These are phyloP conservation scores for Collybia mongolica DNA, from an alignment of 768 basidiomycete genomes.

Conservation along the genomic window DNA sequence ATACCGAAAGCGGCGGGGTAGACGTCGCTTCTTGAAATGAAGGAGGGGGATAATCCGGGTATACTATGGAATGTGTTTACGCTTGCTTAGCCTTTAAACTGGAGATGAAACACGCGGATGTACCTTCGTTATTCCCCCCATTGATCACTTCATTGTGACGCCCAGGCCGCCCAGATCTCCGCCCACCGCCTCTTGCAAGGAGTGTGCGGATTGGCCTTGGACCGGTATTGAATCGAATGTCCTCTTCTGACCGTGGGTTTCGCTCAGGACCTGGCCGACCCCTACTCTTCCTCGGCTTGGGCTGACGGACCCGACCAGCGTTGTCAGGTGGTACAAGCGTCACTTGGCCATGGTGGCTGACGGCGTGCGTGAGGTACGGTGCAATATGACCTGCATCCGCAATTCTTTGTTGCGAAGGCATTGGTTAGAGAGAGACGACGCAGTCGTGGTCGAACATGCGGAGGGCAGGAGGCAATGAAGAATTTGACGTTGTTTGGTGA, in stretches of 20 bases:
- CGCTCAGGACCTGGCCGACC: conserved; percentile 35
- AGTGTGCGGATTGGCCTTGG: conserved; percentile 28
- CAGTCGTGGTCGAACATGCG: conserved; percentile 34
- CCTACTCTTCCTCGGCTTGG: conserved; percentile 41
- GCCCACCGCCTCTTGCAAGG: conserved; percentile 22
- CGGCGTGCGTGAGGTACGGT: conserved; percentile 59
- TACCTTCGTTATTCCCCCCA: conserved; percentile 20
- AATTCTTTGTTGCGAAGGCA: conserved; percentile 40
- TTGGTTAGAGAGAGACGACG: conserved; percentile 36
- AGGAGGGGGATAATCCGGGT: conserved; percentile 72
- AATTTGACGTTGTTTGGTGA: conserved; percentile 35
- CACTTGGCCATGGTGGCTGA: conserved; percentile 52
- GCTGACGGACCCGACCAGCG: conserved; percentile 44
- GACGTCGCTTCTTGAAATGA: conserved; percentile 71
- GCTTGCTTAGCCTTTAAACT: not conserved
- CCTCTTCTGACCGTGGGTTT: conserved; percentile 43
- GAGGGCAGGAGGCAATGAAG: conserved; percentile 36
- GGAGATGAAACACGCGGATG: conserved; percentile 5
- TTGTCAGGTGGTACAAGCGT: conserved; percentile 51
- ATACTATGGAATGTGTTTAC: conserved; percentile 25
- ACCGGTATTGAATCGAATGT: conserved; percentile 42
- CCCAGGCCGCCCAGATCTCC: conserved; percentile 20
- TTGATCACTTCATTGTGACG: conserved; percentile 15
- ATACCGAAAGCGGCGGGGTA: conserved; percentile 38
- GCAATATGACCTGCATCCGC: conserved; percentile 51